Evolutionary conservation across 2,329 filamentous ascomycete genomes (phyloP).

Genomic region (Pseudogymnoascus sp.): DNA sequence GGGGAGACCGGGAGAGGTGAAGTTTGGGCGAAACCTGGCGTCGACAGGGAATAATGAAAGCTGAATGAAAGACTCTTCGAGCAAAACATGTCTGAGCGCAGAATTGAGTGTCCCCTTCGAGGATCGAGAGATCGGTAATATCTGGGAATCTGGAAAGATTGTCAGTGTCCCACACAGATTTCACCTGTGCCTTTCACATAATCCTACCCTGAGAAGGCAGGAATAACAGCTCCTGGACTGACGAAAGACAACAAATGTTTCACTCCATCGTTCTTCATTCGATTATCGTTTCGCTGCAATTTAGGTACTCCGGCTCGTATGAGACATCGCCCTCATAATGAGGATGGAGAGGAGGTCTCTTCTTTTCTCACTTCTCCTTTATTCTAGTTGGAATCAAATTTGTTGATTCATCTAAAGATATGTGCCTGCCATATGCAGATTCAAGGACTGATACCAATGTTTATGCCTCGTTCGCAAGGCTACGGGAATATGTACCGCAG

Average conservation of each 20-base stretch:
- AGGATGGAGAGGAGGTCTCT: not conserved
- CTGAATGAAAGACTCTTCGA: not conserved
- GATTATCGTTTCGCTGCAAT: not conserved
- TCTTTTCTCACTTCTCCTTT: not conserved
- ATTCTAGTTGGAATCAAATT: no score
- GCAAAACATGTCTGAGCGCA: constrained; percentile 5
- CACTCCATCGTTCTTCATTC: not conserved
- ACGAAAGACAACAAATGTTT: not conserved
- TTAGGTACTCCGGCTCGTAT: not conserved
- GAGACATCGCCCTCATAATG: not conserved
- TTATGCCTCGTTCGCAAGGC: not conserved
- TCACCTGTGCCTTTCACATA: not conserved
- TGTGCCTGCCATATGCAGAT: no score
- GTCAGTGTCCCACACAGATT: not conserved
- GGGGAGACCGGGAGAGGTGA: not conserved
- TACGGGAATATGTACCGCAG: not conserved
- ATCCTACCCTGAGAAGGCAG: not conserved
- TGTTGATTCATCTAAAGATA: not conserved
- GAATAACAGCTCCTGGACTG: not conserved
- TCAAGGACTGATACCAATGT: not conserved
- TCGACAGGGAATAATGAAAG: not conserved
- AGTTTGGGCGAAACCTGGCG: not conserved
- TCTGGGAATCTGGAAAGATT: not conserved
- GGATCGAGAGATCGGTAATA: not conserved
- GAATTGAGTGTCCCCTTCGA: not conserved